Evolutionary conservation across 2,329 filamentous ascomycete species (phyloP), one percentile per base, ranked within the genome.

Genomic region (Alternaria sp.): DNA sequence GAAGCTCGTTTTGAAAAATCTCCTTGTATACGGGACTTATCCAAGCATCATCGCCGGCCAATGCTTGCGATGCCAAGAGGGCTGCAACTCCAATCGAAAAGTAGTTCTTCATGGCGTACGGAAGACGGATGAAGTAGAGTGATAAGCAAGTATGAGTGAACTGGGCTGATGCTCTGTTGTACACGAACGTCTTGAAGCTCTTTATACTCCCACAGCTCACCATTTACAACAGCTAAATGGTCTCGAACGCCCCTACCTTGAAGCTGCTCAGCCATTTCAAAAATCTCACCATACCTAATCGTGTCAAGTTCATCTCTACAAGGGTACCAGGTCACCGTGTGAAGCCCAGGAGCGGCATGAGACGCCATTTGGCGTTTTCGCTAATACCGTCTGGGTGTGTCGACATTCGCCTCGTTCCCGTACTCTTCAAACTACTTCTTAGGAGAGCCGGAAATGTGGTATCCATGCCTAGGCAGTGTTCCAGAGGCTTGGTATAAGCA

Each of bases 1-100:
- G 82, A 2, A 85, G 76, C 12, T 80, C 71, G 5, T 77, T 68
- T 48, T 75, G 64, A 58, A 74, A 81, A 36, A 81, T 73, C 56
- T 74, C 64, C 22, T 71, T 68, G 61, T 80, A 81, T 11, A 71
- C 73, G 1, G 79, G 78, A 40, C 73, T 75, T 27, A 72, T 41
- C 71, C 71, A 74, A 11, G 71, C 40, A 38, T 65, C 45, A 44
- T 72, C 70, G 25, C 64, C 67, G 27, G 68, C 70, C 18, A 69
- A 43, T 30, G 60, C 63, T 22, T 64, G 62, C 12, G 55, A 62
- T 45, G 60, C 65, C 32, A 69, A 51, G 18, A 68, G 40, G 25
- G 65, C 65, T n/a, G 57, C 55, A 40, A 62, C 25, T 41, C 55
- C 60, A 48, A 68, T 36, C 18, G 60, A 57, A 48, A 67, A 34